Conservation (phyloP, 768 basidiomycete species). For the Coprinopsis marcescibilis region DNA sequence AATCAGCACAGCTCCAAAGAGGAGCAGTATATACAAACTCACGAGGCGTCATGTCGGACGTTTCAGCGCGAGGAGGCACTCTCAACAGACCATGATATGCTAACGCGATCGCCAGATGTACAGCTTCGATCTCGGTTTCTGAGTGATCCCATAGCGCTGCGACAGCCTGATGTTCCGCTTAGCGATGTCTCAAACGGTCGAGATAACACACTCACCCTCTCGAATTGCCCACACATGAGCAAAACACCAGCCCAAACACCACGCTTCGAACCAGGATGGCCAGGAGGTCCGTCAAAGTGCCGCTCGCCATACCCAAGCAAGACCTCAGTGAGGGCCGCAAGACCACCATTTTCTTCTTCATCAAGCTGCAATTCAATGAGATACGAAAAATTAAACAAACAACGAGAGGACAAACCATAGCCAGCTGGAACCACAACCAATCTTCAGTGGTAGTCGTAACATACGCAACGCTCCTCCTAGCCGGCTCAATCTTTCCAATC, state of each 20-base stretch:
- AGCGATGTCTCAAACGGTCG: neutral
- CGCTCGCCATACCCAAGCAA: slow-evolving; percentile 74
- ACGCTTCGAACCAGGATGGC: slow-evolving; percentile 50
- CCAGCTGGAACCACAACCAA: slow-evolving; percentile 97
- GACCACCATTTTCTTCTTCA: slow-evolving; percentile 75
- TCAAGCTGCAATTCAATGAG: slow-evolving; percentile 40
- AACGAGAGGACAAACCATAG: slow-evolving; percentile 48
- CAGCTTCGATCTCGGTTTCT: slow-evolving; percentile 86
- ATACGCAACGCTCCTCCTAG: slow-evolving; percentile 68
- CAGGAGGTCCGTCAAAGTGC: slow-evolving; percentile 68
- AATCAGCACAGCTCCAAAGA: neutral
- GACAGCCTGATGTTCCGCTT: slow-evolving; percentile 54
- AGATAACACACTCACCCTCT: slow-evolving; percentile 51
- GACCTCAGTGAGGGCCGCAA: slow-evolving; percentile 69
- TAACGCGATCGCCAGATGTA: slow-evolving; percentile 88
- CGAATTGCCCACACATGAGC: slow-evolving; percentile 91
- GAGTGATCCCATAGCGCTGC: slow-evolving; percentile 84
- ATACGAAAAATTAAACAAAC: neutral
- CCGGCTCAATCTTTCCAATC: slow-evolving; percentile 86
- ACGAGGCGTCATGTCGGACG: slow-evolving; percentile 82
- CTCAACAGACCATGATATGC: slow-evolving; percentile 91
- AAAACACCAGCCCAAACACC: slow-evolving; percentile 81
- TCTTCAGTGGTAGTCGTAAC: slow-evolving; percentile 94
- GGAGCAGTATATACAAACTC: slow-evolving; percentile 23
- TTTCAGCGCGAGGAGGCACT: slow-evolving; percentile 74